Percentiles rank a stretch among this genome's conserved stretches.
These are phyloP conservation scores for Hibiscus mutabilis DNA, from an alignment of 345 rosid genomes.

Conservation along the genomic window DNA sequence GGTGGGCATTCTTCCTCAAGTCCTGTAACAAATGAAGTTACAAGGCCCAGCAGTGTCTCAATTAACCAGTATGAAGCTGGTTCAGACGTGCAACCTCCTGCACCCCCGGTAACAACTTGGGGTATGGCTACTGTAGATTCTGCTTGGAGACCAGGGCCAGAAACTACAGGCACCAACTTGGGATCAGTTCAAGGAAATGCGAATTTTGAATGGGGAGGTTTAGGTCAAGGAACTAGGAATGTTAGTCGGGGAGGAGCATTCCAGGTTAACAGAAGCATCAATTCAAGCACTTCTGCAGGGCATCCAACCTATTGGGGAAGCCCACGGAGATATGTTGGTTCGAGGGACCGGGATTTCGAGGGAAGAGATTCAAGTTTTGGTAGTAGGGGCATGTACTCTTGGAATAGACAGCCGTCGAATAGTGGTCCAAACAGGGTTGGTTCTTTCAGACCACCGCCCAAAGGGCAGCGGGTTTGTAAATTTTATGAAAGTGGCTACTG, in stretches of 20 bases:
- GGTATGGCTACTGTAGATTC: not conserved
- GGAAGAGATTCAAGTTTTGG: not conserved
- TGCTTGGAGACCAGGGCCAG: not conserved
- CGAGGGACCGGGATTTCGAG: not conserved
- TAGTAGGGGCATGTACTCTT: not conserved
- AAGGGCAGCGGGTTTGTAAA: not conserved
- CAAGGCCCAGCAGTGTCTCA: not conserved
- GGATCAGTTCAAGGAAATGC: not conserved
- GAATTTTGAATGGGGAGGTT: not conserved
- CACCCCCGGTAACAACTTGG: not conserved
- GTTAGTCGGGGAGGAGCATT: not conserved
- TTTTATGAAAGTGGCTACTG: not conserved
- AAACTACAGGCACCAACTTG: not conserved
- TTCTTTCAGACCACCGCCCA: not conserved
- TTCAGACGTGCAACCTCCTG: not conserved
- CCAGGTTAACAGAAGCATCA: not conserved
- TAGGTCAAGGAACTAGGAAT: not conserved
- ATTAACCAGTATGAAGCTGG: not conserved
- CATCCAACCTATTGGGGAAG: not conserved
- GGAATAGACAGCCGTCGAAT: not conserved
- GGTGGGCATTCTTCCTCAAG: not conserved
- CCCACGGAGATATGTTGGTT: not conserved
- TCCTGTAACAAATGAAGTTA: not conserved
- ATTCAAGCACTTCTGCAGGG: not conserved
- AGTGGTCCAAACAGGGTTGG: not conserved